Evolutionary conservation across 116 monocot genomes (phyloP).

Genomic region (Dioscorea cayenensis): DNA sequence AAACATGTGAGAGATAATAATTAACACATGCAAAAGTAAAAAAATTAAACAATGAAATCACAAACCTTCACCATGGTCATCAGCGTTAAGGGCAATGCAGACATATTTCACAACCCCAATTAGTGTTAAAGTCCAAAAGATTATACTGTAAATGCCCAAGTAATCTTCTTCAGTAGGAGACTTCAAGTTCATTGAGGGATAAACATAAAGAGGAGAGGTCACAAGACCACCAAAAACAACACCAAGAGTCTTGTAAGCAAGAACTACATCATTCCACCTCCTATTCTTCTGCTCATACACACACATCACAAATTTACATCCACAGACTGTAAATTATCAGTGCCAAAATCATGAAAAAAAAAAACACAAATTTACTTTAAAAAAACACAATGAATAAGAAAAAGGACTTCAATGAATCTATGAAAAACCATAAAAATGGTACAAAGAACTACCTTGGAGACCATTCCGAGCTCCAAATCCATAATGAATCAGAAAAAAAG

Average conservation of each 20-base stretch:
- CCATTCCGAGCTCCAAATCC: no score
- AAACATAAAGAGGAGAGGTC: slow-evolving; percentile 75
- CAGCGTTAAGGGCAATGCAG: slow-evolving; percentile 64
- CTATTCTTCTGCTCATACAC: slow-evolving; percentile 11
- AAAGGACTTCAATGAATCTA: no score
- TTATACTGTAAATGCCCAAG: slow-evolving; percentile 67
- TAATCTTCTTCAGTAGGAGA: slow-evolving; percentile 55
- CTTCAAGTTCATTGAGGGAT: slow-evolving; percentile 73
- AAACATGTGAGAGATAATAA: no score
- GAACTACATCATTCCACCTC: slow-evolving; percentile 28
- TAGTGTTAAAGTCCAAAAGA: slow-evolving; percentile 75
- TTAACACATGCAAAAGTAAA: neutral
- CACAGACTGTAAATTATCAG: no score
- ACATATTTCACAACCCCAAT: slow-evolving; percentile 74
- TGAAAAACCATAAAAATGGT: no score
- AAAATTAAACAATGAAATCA: neutral
- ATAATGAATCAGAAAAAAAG: no score
- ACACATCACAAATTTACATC: neutral
- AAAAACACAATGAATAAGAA: no score
- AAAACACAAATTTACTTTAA: no score
- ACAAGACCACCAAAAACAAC: slow-evolving; percentile 75
- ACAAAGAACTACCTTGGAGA: no score
- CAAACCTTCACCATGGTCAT: slow-evolving; percentile 73
- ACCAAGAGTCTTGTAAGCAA: slow-evolving; percentile 70
- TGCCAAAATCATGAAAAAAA: neutral